These are phyloP conservation scores for Chrysosporium keratinophilum DNA, from an alignment of 2,329 filamentous ascomycete genomes.

Conservation along the genomic window DNA sequence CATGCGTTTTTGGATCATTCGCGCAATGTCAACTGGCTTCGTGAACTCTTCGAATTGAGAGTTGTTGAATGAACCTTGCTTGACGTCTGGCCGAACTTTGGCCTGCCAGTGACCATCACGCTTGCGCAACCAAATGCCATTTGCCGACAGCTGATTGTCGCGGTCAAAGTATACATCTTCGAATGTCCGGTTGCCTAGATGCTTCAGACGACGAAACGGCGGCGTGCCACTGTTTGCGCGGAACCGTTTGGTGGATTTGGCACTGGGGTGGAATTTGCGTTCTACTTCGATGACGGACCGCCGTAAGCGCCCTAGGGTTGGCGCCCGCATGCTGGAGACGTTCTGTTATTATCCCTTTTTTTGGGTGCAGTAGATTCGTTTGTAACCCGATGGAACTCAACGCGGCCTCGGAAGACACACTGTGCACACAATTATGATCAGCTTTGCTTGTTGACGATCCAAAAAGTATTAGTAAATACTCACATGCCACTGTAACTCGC, in stretches of 20 bases:
- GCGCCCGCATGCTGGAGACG: slow-evolving; percentile 10
- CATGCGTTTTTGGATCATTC: slow-evolving; percentile 10
- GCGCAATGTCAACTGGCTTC: slow-evolving; percentile 15
- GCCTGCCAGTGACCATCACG: slow-evolving; percentile 22
- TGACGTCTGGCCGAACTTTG: slow-evolving; percentile 17
- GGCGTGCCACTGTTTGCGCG: slow-evolving; percentile 17
- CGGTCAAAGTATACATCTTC: slow-evolving; percentile 25
- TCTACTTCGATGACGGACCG: slow-evolving; percentile 21
- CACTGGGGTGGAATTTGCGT: slow-evolving; percentile 21
- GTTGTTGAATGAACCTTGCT: slow-evolving; percentile 16
- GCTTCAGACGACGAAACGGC: slow-evolving; percentile 16
- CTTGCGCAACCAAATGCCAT: slow-evolving; percentile 22
- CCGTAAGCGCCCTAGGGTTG: slow-evolving; percentile 10
- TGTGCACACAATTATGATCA: too few species aligned
- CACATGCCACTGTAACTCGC: too few species aligned
- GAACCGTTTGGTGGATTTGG: slow-evolving; percentile 10
- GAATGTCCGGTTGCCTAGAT: slow-evolving; percentile 17
- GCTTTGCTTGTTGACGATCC: too few species aligned
- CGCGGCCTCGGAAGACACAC: too few species aligned
- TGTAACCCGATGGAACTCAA: too few species aligned
- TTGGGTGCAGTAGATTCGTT: too few species aligned
- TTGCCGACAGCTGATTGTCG: slow-evolving; percentile 15
- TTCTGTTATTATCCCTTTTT: background rate
- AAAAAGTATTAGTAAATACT: too few species aligned
- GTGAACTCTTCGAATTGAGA: slow-evolving; percentile 23